Evolutionary conservation across 352 stramenopile species (phyloP), one percentile per base, ranked within the genome.

Genomic region (Phytophthora niederhauseri): DNA sequence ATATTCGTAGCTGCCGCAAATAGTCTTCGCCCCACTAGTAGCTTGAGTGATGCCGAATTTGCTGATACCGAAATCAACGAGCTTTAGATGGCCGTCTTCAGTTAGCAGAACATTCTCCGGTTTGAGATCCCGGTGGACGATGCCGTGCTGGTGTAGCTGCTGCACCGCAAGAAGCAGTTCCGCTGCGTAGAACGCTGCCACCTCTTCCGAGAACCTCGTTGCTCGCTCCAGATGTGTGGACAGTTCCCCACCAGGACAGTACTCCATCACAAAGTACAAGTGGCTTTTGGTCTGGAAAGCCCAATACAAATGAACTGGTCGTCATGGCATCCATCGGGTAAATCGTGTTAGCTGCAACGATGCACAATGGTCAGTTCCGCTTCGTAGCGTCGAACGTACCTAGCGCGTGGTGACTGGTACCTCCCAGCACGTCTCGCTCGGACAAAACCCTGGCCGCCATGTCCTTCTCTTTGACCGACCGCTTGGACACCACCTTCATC

Each of bases 111-210:
- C 65, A 53, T 94, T 93, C 55, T 94, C 83, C 6, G 86, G 85
- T 56, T 96, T 96, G 26, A 96, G 70, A 66, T 96, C 88, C 28
- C 89, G 75, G 62, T 96, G 93, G 30, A 93, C 68, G 57, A 97
- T 92, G 30, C 87, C 89, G 30, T 95, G 89, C 22, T 86, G 87
- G 36, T 97, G 89, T 22, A 97, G 57, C 58, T 97, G 87, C 59
- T 94, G 85, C 9, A 96, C 71, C 7, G 88, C 89, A 6, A 95
- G 61, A 12, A 89, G 73, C 56, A 97, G 51, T 57, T 97, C 82
- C 0, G 87, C 85, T 0, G 75, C 75, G 66, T 95, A 95, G 46
- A 96, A 95, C 14, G 60, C 38, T n/a, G 81, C 71, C 15, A 90
- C 70, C 15, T 84, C 59, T 68, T 92, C 78, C 0, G 63, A 66